A percentile compares a stretch with the other conserved stretches of the same genome.
phyloP scores from a whole-genome alignment of 805 yeast genomes.

The Metschnikowia amazonensis region DNA sequence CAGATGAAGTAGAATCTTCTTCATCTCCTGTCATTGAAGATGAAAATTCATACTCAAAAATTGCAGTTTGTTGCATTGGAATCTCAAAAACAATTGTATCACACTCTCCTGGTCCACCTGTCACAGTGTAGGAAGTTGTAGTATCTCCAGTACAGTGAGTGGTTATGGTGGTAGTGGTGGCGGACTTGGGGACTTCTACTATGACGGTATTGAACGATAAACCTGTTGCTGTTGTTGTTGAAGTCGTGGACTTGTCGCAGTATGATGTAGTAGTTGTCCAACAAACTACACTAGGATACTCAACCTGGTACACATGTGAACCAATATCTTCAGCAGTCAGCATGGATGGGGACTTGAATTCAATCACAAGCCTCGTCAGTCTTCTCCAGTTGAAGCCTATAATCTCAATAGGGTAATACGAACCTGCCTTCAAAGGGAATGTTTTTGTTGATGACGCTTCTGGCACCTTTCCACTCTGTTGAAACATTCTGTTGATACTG shows the following conservation, averaged over 20 bases:
- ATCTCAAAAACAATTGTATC: slow-evolving; percentile 12
- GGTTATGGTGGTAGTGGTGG: slow-evolving; percentile 12
- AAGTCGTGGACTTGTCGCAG: not conserved
- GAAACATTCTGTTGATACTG: not conserved
- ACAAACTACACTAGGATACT: not conserved
- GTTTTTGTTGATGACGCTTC: not conserved
- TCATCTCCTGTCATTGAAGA: no score
- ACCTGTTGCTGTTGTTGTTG: slow-evolving; percentile 5
- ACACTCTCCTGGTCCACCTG: slow-evolving; percentile 5
- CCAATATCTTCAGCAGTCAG: slow-evolving; percentile 1
- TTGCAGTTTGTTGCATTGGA: not conserved
- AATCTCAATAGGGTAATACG: slow-evolving; percentile 3
- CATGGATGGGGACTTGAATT: slow-evolving; percentile 3
- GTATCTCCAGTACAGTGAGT: slow-evolving; percentile 6
- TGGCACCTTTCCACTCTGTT: not conserved
- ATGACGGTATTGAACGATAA: slow-evolving; percentile 7
- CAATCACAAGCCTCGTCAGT: not conserved
- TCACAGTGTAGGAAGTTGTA: slow-evolving; percentile 7
- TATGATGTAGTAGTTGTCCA: not conserved
- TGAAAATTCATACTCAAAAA: no score
- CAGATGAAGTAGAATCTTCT: no score
- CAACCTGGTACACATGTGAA: slow-evolving; percentile 3
- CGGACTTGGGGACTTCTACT: slow-evolving; percentile 12
- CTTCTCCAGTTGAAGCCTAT: slow-evolving; percentile 2
- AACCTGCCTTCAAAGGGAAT: not conserved